A percentile compares a stretch with the other conserved stretches of the same genome.
These are phyloP conservation scores for Eucalyptus sideroxylon DNA, from an alignment of 345 rosid genomes.

Conservation along the genomic window DNA sequence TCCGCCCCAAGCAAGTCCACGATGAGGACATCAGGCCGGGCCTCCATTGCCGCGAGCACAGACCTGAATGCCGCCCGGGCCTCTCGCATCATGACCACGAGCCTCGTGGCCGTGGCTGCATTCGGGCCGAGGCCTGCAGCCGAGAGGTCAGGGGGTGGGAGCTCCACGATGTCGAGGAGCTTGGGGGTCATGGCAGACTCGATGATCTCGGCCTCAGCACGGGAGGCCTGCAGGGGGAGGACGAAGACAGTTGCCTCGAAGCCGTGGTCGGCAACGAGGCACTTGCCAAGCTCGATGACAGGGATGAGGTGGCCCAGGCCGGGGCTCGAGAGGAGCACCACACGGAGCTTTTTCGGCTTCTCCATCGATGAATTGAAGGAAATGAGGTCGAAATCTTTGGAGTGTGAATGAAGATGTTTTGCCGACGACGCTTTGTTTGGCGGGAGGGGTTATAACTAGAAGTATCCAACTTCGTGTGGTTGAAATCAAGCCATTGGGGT, in stretches of 20 bases:
- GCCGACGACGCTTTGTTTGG: background rate
- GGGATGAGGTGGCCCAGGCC: slow-evolving; percentile 60
- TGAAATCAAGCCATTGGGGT: background rate
- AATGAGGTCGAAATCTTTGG: background rate
- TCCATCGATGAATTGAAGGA: background rate
- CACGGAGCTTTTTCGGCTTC: slow-evolving; percentile 12
- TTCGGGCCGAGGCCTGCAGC: slow-evolving; percentile 8
- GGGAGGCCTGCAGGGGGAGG: slow-evolving; percentile 2
- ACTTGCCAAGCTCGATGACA: slow-evolving; percentile 32
- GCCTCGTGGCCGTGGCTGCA: slow-evolving; percentile 3
- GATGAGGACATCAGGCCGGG: slow-evolving; percentile 26
- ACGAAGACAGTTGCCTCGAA: slow-evolving; percentile 24
- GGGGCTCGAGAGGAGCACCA: slow-evolving; percentile 32
- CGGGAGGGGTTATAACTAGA: background rate
- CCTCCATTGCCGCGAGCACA: slow-evolving; percentile 5
- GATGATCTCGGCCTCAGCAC: slow-evolving; percentile 8
- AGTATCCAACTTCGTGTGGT: background rate
- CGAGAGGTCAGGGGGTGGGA: slow-evolving; percentile 16
- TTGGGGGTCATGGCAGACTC: slow-evolving; percentile 2
- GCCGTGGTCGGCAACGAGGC: slow-evolving; percentile 14
- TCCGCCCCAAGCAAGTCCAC: slow-evolving; percentile 36
- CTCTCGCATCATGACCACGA: slow-evolving; percentile 26
- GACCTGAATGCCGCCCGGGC: slow-evolving; percentile 9
- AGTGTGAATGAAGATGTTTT: background rate
- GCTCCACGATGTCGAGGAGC: slow-evolving; percentile 1